A percentile compares a stretch with the other conserved stretches of the same genome.
Conservation (phyloP, 1,139 yeast genomes). For the Hemisphaericaspora lyxosophila region DNA sequence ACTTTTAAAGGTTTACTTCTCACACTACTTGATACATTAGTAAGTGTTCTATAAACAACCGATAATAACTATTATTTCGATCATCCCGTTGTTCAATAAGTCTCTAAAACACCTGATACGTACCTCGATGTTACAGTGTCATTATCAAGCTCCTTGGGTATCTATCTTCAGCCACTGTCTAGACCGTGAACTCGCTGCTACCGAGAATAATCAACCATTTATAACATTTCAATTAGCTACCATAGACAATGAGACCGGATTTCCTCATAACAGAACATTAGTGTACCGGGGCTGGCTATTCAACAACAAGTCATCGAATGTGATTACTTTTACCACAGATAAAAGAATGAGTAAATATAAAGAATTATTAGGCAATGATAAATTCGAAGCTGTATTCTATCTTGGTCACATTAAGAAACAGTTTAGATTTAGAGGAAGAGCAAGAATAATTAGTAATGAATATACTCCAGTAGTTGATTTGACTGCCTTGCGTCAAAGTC, state of each 20-base stretch:
- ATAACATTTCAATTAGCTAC: conserved; percentile 70
- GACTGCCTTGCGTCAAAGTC: conserved; percentile 19
- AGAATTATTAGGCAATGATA: conserved; percentile 51
- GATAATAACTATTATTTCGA: too few species aligned
- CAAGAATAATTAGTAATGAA: conserved; percentile 44
- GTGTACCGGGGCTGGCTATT: conserved; percentile 76
- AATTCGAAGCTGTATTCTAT: conserved; percentile 76
- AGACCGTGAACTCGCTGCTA: conserved; percentile 11
- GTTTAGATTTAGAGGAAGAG: conserved; percentile 69
- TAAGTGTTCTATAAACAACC: too few species aligned
- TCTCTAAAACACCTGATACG: too few species aligned
- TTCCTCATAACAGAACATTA: conserved; percentile 68
- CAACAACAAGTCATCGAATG: conserved; percentile 64
- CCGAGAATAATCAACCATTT: conserved; percentile 41
- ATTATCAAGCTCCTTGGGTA: conserved; percentile 18
- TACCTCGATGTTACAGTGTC: conserved; percentile 6
- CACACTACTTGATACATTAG: too few species aligned
- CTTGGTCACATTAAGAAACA: conserved; percentile 62
- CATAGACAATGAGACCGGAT: conserved; percentile 49
- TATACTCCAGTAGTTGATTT: conserved; percentile 36
- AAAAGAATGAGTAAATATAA: conserved; percentile 62
- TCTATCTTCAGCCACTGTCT: conserved; percentile 14
- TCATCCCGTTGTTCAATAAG: too few species aligned
- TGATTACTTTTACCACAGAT: conserved; percentile 72
- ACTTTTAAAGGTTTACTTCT: too few species aligned